phyloP scores from a whole-genome alignment of 352 stramenopile genomes.

The Pythium rishiriense region DNA sequence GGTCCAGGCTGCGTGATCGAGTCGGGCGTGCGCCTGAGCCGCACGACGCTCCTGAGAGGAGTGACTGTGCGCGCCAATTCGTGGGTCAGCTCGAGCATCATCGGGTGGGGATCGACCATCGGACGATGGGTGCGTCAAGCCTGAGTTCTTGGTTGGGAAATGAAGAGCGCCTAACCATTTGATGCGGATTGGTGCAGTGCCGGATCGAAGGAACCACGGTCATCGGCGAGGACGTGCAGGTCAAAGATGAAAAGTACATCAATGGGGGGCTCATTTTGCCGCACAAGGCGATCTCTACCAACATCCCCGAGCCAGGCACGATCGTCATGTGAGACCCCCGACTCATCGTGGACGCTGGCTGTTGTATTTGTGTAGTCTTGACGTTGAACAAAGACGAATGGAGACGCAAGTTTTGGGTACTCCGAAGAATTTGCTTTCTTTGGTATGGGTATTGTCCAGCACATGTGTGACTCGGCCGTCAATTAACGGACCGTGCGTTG shows the following conservation, averaged over 20 bases:
- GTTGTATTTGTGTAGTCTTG: too few species aligned
- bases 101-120: constrained; percentile 88
- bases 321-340: constrained; percentile 88
- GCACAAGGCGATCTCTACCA: constrained; percentile 87
- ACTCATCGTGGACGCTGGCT: too few species aligned
- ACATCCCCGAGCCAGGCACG: constrained; percentile 81
- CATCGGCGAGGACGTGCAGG: constrained; percentile 85
- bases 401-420: too few species aligned
- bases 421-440: too few species aligned
- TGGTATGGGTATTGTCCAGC: too few species aligned
- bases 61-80: constrained; percentile 81
- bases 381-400: too few species aligned
- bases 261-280: constrained; percentile 87
- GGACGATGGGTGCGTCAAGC: constrained; percentile 62
- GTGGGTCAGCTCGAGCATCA: constrained; percentile 88
- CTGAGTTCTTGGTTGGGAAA: not conserved
- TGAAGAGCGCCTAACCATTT: too few species aligned
- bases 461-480: too few species aligned
- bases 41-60: constrained; percentile 73
- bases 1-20: constrained; percentile 83
- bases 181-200: constrained; percentile 39
- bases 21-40: constrained; percentile 82
- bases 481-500: too few species aligned
- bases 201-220: constrained; percentile 84
- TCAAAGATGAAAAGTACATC: constrained; percentile 89